Evolutionary conservation across 805 yeast species (phyloP).

Genomic region (Ogataea trehalophila): DNA sequence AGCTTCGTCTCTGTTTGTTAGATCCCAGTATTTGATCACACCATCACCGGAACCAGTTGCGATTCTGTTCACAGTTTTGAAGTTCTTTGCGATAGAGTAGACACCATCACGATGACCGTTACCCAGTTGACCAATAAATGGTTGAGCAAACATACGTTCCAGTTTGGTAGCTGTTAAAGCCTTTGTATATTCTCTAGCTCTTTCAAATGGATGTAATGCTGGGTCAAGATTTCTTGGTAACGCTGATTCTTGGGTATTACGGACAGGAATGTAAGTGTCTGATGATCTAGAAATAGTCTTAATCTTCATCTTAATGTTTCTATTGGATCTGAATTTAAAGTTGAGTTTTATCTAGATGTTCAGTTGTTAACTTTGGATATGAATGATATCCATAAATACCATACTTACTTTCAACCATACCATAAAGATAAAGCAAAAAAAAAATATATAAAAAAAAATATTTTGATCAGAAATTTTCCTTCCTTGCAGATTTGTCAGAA

Average conservation of each 20-base stretch:
- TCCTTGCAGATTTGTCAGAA: too few relatives aligned
- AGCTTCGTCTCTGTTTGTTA: conserved; percentile 70
- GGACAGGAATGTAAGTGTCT: conserved; percentile 88
- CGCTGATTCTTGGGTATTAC: conserved; percentile 83
- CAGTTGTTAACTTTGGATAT: too few relatives aligned
- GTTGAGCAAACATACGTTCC: conserved; percentile 96
- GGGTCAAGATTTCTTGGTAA: conserved; percentile 89
- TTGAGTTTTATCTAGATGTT: too few relatives aligned
- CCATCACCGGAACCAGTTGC: conserved; percentile 98
- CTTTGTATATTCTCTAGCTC: conserved; percentile 93
- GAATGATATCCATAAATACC: too few relatives aligned
- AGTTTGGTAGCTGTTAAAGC: conserved; percentile 93
- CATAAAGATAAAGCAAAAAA: too few relatives aligned
- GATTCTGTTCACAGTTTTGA: conserved; percentile 59
- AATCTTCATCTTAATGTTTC: conserved; percentile 52
- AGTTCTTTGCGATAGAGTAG: conserved; percentile 79
- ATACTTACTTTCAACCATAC: too few relatives aligned
- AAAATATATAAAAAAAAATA: too few relatives aligned
- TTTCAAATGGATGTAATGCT: conserved; percentile 91
- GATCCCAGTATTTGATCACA: conserved; percentile 87
- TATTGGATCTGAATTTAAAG: too few relatives aligned
- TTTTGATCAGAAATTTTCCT: too few relatives aligned
- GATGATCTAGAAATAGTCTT: conserved; percentile 86
- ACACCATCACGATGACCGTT: conserved; percentile 95
- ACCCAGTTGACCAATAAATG: conserved; percentile 93